Percentiles rank a stretch among this genome's conserved stretches.
These are phyloP conservation scores for Ceratonia siliqua DNA, from an alignment of 306 rosid species.

Conservation along the genomic window DNA sequence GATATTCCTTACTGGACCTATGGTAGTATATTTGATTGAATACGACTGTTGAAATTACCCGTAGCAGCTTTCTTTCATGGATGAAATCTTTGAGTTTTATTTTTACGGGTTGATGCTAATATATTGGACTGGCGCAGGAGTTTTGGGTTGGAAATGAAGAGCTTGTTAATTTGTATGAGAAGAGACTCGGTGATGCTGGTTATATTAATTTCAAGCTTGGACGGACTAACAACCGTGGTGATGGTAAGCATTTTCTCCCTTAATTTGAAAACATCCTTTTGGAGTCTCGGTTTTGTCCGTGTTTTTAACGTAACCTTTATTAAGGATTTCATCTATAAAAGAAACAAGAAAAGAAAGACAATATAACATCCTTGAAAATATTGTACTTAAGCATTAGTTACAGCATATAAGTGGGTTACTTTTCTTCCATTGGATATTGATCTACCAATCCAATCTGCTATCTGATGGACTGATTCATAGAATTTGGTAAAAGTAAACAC, in stretches of 20 bases:
- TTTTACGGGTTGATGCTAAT: conserved; percentile 11
- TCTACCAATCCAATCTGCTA: not conserved
- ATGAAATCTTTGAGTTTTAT: not conserved
- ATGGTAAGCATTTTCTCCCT: conserved; percentile 52
- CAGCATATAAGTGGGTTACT: not conserved
- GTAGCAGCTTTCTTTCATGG: not conserved
- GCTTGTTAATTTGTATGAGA: conserved; percentile 72
- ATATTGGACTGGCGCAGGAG: conserved; percentile 49
- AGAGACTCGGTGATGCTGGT: conserved; percentile 75
- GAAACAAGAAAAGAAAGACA: not conserved
- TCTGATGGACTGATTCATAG: not conserved
- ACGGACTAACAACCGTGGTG: conserved; percentile 91
- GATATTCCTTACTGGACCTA: conserved; percentile 1
- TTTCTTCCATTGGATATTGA: not conserved
- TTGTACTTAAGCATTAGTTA: too few species aligned
- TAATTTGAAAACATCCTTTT: not conserved
- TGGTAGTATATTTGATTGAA: not conserved
- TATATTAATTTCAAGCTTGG: conserved; percentile 74
- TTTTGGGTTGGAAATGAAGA: conserved; percentile 83
- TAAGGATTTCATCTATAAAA: not conserved
- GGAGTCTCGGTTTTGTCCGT: not conserved
- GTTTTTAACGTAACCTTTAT: not conserved
- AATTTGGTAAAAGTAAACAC: not conserved
- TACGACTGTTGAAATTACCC: not conserved
- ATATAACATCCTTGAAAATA: not conserved